phyloP scores from a whole-genome alignment of 495 filamentous ascomycete species.

The Xylaria bambusicola region DNA sequence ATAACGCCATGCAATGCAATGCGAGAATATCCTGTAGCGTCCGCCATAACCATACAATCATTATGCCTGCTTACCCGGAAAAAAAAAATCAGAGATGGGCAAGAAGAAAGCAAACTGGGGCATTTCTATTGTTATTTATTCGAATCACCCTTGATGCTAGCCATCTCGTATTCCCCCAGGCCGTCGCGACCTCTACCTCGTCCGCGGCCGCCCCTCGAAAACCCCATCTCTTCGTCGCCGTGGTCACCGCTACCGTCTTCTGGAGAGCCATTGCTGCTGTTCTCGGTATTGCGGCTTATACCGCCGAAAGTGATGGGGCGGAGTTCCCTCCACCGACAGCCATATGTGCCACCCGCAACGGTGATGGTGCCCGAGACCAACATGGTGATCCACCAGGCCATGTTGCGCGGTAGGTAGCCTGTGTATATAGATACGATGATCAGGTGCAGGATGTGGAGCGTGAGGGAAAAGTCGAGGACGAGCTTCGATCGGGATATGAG shows the following conservation, averaged over 20 bases:
- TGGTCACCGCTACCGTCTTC: conserved; percentile 21
- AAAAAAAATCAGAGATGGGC: too few relatives aligned
- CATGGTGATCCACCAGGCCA: conserved; percentile 89
- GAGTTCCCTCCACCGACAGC: conserved; percentile 86
- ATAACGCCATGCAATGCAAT: too few relatives aligned
- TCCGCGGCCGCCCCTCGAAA: conserved; percentile 51
- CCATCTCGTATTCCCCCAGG: conserved; percentile 81
- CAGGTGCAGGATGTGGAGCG: conserved; percentile 85
- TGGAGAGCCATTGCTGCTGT: conserved; percentile 17
- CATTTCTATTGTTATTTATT: conserved; percentile 13
- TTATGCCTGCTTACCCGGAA: too few relatives aligned
- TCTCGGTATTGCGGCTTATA: conserved; percentile 22
- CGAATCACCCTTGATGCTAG: conserved; percentile 39
- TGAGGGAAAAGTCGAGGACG: conserved; percentile 89
- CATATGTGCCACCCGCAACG: conserved; percentile 78
- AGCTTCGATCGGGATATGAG: conserved; percentile 86
- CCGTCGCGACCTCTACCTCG: conserved; percentile 59
- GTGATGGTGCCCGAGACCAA: conserved; percentile 66
- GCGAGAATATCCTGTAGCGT: too few relatives aligned
- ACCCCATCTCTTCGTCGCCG: conserved; percentile 54
- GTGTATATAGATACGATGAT: conserved; percentile 75
- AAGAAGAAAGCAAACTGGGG: too few relatives aligned
- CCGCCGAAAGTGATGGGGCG: conserved; percentile 87
- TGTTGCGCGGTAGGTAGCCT: conserved; percentile 66
- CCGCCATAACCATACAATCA: too few relatives aligned